These are phyloP conservation scores for Diaporthe aspalathi DNA, from an alignment of 2,329 filamentous ascomycete species.

Conservation along the genomic window DNA sequence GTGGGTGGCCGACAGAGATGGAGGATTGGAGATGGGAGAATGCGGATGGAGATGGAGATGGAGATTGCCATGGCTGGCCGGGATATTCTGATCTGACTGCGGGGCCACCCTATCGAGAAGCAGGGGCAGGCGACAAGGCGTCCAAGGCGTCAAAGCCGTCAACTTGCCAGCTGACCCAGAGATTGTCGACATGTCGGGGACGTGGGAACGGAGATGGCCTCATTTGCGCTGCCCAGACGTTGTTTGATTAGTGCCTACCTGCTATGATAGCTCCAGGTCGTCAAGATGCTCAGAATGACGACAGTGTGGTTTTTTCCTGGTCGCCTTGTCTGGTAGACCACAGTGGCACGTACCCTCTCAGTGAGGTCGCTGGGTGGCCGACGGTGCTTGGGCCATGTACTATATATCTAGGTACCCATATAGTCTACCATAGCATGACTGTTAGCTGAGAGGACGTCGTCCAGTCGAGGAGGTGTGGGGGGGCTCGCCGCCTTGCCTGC, in stretches of 20 bases:
- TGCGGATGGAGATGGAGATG: slow-evolving; percentile 23
- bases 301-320: not conserved
- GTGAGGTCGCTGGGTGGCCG: not conserved
- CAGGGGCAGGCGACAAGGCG: not conserved
- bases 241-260: not conserved
- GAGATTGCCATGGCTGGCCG: slow-evolving; percentile 23
- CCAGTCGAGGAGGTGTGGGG: not conserved
- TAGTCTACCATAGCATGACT: no score
- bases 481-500: not conserved
- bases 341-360: not conserved
- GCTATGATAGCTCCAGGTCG: no score
- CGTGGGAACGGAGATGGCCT: slow-evolving; percentile 16
- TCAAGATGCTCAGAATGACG: not conserved
- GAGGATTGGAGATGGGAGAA: not conserved
- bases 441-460: no score
- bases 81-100: slow-evolving; percentile 30
- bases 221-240: slow-evolving; percentile 18
- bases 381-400: not conserved
- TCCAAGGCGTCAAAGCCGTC: no score
- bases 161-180: slow-evolving; percentile 20
- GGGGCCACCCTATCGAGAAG: slow-evolving; percentile 16
- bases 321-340: not conserved
- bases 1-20: not conserved
- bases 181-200: not conserved
- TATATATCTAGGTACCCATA: no score